Evolutionary conservation across 2,329 filamentous ascomycete species (phyloP).

Genomic region (Penicillium sp.): DNA sequence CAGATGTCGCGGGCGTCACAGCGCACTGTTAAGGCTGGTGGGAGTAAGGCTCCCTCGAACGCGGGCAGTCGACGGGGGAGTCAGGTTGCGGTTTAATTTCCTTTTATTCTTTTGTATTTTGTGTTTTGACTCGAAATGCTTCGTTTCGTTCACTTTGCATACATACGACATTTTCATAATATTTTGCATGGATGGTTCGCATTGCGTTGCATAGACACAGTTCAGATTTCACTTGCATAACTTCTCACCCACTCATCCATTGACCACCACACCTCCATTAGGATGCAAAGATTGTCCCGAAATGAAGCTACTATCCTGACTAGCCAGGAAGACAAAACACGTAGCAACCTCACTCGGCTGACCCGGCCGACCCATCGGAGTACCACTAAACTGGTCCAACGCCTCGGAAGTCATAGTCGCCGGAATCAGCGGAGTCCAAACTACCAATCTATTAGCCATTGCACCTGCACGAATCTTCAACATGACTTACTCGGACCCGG

Average conservation of each 20-base stretch:
- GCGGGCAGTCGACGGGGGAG: constrained; percentile 28
- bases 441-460: constrained; percentile 27
- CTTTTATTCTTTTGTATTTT: constrained; percentile 3
- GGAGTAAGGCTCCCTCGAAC: constrained; percentile 26
- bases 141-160: background rate
- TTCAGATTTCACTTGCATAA: background rate
- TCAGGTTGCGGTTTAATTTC: constrained; percentile 20
- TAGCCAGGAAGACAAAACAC: constrained; percentile 76
- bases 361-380: constrained; percentile 70
- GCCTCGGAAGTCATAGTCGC: constrained; percentile 66
- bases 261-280: constrained; percentile 57
- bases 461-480: no score
- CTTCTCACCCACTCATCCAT: constrained; percentile 31
- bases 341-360: constrained; percentile 80
- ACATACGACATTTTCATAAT: background rate
- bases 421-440: constrained; percentile 72
- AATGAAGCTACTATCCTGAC: constrained; percentile 67
- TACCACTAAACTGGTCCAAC: constrained; percentile 63
- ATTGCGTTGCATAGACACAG: background rate
- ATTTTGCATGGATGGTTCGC: background rate
- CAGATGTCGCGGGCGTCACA: constrained; percentile 36
- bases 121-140: no score
- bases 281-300: constrained; percentile 67
- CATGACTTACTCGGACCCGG: constrained; percentile 57
- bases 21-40: constrained; percentile 31